Percentiles rank a stretch among this genome's conserved stretches.
Evolutionary conservation across 805 yeast species (phyloP).

Genomic region (Maudiozyma serrabonitensis): DNA sequence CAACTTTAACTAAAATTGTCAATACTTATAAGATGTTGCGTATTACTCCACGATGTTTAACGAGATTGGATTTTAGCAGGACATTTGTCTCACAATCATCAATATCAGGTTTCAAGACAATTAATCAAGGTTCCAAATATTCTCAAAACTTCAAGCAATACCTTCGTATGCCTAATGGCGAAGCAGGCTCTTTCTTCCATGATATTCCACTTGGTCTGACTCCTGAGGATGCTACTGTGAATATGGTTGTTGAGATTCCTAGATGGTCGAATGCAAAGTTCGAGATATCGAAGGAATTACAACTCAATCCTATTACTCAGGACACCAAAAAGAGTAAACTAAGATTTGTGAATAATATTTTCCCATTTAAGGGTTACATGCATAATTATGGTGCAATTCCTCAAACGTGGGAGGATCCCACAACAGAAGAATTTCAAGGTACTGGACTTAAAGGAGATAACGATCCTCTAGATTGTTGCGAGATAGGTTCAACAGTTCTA

Average conservation of each 20-base stretch:
- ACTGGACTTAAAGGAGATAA: conserved; percentile 66
- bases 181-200: conserved; percentile 57
- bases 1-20: no score
- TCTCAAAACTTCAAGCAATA: conserved; percentile 36
- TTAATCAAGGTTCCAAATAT: conserved; percentile 32
- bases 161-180: conserved; percentile 33
- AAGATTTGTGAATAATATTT: conserved; percentile 67
- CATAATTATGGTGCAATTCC: conserved; percentile 86
- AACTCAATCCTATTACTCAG: conserved; percentile 71
- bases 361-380: conserved; percentile 77
- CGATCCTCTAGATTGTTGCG: conserved; percentile 93
- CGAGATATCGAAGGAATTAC: conserved; percentile 51
- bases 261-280: conserved; percentile 79
- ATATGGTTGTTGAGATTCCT: conserved; percentile 70
- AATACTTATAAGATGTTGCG: background rate
- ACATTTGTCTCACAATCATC: background rate
- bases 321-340: conserved; percentile 62
- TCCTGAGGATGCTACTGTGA: conserved; percentile 37
- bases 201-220: conserved; percentile 50
- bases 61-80: background rate
- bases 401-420: conserved; percentile 97
- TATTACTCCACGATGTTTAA: background rate
- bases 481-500: conserved; percentile 59
- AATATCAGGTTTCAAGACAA: conserved; percentile 5
- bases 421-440: conserved; percentile 32